Evolutionary conservation across 2,329 filamentous ascomycete species (phyloP), one percentile per base, ranked within the genome.

Genomic region (Ascochyta viciae-villosae): DNA sequence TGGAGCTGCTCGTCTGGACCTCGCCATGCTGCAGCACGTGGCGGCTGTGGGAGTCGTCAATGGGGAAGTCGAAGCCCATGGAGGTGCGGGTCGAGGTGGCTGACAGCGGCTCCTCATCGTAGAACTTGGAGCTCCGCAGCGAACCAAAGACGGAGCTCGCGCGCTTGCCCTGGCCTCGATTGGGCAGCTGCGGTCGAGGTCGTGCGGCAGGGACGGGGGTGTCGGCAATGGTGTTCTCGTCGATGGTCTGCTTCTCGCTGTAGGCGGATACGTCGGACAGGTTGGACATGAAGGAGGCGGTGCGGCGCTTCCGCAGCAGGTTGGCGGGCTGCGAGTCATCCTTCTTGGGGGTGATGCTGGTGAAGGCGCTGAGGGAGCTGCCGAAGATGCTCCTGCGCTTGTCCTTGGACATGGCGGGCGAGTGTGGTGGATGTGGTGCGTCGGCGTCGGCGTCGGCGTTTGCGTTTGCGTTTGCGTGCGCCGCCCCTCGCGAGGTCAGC

Each of bases 1-100:
- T 85, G 57, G 85, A 84, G 52, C 84, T 87, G 44, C 85, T 86
- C 12, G 86, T 89, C 74, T 90, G 87, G 15, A 90, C 85, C 68
- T 89, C 88, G 34, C 88, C 88, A 76, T 89, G 85, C 60, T 87
- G 82, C 34, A 89, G 74, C 19, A 90, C 85, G 27, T 79, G 68
- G 48, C 70, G 66, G 34, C 65, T 66, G 52, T 66, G 68, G 22
- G 65, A 57, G 3, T 68, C 61, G n/a, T 80, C 80, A 16, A 77
- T 77, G 46, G 73, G 58, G 29, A 83, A 74, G 48, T 64, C 64
- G 44, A 69, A 64, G 43, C 70, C 65, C 27, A 83, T 70, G 22
- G 74, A 70, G 9, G 76, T 74, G 50, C 80, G 82, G 13, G 83
- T 83, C 37, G 82, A 80, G n/a, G 79, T 78, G 4, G 79, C 72